These are phyloP conservation scores for Cercophora scortea DNA, from an alignment of 495 filamentous ascomycete genomes.

Conservation along the genomic window DNA sequence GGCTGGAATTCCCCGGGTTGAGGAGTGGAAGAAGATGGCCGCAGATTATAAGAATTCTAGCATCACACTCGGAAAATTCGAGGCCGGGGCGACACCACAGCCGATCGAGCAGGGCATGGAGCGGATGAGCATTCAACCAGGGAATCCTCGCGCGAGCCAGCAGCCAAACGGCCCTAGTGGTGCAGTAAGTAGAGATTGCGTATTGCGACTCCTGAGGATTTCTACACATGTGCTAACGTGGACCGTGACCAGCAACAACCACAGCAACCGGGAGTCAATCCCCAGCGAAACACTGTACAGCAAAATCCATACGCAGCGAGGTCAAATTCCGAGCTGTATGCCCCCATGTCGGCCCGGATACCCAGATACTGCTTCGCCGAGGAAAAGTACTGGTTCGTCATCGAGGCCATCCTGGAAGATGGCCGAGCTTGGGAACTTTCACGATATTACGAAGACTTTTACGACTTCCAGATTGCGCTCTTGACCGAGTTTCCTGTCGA, in stretches of 20 bases:
- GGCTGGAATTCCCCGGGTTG: conserved; percentile 92
- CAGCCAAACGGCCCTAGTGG: conserved; percentile 25
- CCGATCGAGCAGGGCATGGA: conserved; percentile 64
- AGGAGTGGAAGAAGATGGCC: conserved; percentile 99
- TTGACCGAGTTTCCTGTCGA: conserved; percentile 91
- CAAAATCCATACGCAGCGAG: conserved; percentile 28
- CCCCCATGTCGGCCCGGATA: conserved; percentile 67
- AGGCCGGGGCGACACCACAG: conserved; percentile 41
- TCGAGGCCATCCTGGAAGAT: conserved; percentile 86
- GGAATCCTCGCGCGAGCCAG: conserved; percentile 35
- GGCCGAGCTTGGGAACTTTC: conserved; percentile 87
- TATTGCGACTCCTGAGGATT: neutral
- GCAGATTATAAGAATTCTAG: conserved; percentile 99
- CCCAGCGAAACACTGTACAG: conserved; percentile 15
- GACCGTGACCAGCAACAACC: neutral
- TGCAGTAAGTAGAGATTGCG: conserved; percentile 27
- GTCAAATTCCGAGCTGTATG: conserved; percentile 37
- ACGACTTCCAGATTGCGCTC: conserved; percentile 95
- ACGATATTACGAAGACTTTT: conserved; percentile 95
- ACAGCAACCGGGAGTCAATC: conserved; percentile 10
- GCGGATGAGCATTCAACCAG: conserved; percentile 62
- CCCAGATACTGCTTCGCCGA: conserved; percentile 94
- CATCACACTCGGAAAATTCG: conserved; percentile 88
- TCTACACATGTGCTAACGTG: neutral
- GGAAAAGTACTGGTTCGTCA: conserved; percentile 98